Base-by-base conservation (phyloP, 2,329 filamentous ascomycete species). In the Chrysosporium queenslandicum region DNA sequence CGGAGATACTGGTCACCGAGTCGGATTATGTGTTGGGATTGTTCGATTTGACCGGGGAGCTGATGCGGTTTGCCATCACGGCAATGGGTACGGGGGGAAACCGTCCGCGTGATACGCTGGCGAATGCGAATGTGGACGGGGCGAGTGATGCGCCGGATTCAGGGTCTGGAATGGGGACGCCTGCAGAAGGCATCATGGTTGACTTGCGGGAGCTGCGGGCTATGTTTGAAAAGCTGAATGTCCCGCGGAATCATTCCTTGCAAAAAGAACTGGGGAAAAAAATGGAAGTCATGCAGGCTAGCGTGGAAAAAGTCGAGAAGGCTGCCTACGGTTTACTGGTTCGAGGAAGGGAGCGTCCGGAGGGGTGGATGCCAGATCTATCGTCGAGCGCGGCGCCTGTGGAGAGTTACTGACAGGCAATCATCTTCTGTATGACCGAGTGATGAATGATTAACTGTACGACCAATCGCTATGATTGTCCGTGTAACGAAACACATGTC, bases 11-110 rank as follows among this genome's bases (percentile, higher is more conserved):
- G 0, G 74, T 96, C 18, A 87, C 86, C 1, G 77, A 82, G 23
- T 81, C 91, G 52, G 92, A 98, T 68, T 97, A 95, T 65, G 71
- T 95, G 53, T 83, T 92, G 57, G 92, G 91, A 7, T 71, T 98
- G 2, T 96, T 95, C 63, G 92, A 98, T 67, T 79, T 97, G 60
- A 90, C 90, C 1, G 92, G 92, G 36, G 92, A 98, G 72, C 77
- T 97, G 74, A 98, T 98, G 92, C 80, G 90, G 27, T 97, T 96
- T 69, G 89, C 88, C 0, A 92, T 95, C 47, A 90, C 90, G 4
- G 82, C 83, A 23, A 86, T 94, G 66, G 89, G 89, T 0, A 85
- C 89, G 4, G 83, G 75, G 6, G 85, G 85, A 12, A 23, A 71
- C 71, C 39, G 66, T 78, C 20, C 72, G 65, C 58, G 55, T 54